A percentile compares a stretch with the other conserved stretches of the same genome.
phyloP scores from a whole-genome alignment of 345 rosid genomes.

The Salix viminalis region DNA sequence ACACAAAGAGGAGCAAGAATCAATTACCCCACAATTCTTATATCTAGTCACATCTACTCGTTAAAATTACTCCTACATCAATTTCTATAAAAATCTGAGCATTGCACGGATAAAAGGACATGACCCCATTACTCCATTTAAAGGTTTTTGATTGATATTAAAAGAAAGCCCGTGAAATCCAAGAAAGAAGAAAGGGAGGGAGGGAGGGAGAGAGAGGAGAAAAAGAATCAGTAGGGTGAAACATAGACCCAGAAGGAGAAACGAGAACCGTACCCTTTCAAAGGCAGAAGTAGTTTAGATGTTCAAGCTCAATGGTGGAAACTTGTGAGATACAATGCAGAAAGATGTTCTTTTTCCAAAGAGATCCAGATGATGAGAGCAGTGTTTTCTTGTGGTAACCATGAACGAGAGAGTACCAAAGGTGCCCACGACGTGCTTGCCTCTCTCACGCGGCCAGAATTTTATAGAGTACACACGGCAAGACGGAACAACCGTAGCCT shows the following conservation, averaged over 20 bases:
- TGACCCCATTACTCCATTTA: neutral
- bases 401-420: neutral
- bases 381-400: neutral
- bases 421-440: neutral
- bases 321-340: neutral
- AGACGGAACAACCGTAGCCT: neutral
- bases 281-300: neutral
- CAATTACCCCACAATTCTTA: neutral
- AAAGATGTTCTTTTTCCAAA: neutral
- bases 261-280: constrained; percentile 8
- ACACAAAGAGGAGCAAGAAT: neutral
- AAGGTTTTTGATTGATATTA: neutral
- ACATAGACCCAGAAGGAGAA: neutral
- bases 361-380: neutral
- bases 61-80: neutral
- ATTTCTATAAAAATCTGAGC: neutral
- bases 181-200: neutral
- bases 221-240: neutral
- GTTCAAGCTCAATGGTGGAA: neutral
- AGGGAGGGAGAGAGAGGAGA: no score
- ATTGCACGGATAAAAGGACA: neutral
- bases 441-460: neutral
- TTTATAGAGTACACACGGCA: neutral
- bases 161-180: neutral
- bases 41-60: neutral